A percentile compares a stretch with the other conserved stretches of the same genome.
Evolutionary conservation across 228 moss, liverwort and hornwort genomes (phyloP).

Genomic region (Sphagnum magellanicum): DNA sequence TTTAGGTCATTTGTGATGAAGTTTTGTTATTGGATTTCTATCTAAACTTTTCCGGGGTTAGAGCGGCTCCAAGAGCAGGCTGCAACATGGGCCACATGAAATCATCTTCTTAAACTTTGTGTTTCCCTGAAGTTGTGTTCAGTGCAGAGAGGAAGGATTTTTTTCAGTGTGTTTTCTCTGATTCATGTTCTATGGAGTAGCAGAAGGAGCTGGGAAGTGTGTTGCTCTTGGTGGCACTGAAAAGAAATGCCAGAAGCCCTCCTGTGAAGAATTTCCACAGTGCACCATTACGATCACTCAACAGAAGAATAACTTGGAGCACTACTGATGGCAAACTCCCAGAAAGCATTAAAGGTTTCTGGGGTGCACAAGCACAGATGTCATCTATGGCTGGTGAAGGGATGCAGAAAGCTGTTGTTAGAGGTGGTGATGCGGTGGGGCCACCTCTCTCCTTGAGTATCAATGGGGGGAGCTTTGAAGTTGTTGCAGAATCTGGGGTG

Average conservation of each 20-base stretch:
- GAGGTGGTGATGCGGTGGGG: conserved; percentile 16
- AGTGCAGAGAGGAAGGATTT: not conserved
- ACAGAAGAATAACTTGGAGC: conserved; percentile 12
- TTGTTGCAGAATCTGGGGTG: conserved; percentile 58
- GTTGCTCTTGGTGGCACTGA: not conserved
- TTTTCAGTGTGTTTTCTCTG: too few relatives aligned
- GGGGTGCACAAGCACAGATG: conserved; percentile 13
- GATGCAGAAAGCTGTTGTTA: conserved; percentile 1
- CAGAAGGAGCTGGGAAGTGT: conserved; percentile 14
- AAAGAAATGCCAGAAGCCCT: conserved; percentile 4
- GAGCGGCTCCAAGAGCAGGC: too few relatives aligned
- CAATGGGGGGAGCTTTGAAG: conserved; percentile 42
- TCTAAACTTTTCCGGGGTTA: too few relatives aligned
- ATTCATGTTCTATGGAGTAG: not conserved
- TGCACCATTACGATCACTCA: conserved; percentile 2
- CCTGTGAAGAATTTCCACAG: conserved; percentile 8
- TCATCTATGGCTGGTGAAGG: conserved; percentile 34
- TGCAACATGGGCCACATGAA: too few relatives aligned
- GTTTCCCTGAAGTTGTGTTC: not conserved
- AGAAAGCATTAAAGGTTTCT: not conserved
- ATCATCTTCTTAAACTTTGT: not conserved
- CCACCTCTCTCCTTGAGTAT: conserved; percentile 32
- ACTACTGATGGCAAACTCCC: not conserved
- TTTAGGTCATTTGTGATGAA: not conserved
- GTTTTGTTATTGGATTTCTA: not conserved